These are phyloP conservation scores for Nemania serpens DNA, from an alignment of 2,329 filamentous ascomycete species.

Conservation along the genomic window DNA sequence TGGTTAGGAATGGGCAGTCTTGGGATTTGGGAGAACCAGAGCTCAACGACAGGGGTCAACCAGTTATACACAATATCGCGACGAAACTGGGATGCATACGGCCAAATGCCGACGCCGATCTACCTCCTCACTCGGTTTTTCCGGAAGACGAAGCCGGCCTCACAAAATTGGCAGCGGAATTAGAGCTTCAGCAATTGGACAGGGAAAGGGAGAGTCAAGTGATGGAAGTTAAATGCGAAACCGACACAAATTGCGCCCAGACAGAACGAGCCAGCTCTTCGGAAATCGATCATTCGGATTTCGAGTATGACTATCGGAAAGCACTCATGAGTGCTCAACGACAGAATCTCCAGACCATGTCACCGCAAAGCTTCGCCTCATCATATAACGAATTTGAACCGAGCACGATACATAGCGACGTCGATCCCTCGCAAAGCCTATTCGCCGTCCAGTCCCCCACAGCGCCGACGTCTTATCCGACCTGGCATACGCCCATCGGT, in stretches of 20 bases:
- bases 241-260: conserved; percentile 44
- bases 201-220: conserved; percentile 40
- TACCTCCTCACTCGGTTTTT: conserved; percentile 62
- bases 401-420: conserved; percentile 35
- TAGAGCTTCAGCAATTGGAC: conserved; percentile 54
- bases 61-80: conserved; percentile 68
- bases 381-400: conserved; percentile 50
- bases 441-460: conserved; percentile 41
- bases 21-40: conserved; percentile 69
- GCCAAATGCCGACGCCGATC: conserved; percentile 63
- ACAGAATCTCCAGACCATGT: conserved; percentile 53
- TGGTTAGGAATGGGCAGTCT: conserved; percentile 61
- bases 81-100: conserved; percentile 67
- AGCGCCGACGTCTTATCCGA: conserved; percentile 38
- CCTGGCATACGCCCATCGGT: conserved; percentile 46
- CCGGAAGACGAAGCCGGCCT: conserved; percentile 65
- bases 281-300: conserved; percentile 60
- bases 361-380: conserved; percentile 56
- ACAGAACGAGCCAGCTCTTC: conserved; percentile 59
- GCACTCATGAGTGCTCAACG: conserved; percentile 49
- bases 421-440: conserved; percentile 36
- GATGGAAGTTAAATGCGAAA: conserved; percentile 42
- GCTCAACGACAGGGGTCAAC: conserved; percentile 65
- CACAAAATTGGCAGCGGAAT: conserved; percentile 59
- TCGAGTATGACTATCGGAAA: conserved; percentile 59